Conservation (phyloP, 192 early-diverging fungal species). For the Podila epigama region DNA sequence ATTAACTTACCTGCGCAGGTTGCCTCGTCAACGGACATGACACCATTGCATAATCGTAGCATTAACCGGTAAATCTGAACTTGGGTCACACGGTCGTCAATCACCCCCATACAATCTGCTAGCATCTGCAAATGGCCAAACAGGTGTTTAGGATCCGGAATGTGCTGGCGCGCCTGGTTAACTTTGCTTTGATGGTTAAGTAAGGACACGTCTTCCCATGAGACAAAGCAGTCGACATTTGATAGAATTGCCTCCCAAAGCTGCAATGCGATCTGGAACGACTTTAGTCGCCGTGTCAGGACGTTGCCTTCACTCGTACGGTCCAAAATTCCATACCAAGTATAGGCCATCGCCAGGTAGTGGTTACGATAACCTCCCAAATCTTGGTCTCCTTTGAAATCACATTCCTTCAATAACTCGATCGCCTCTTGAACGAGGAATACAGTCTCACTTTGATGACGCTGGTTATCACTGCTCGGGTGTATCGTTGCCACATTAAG, state of each 20-base stretch:
- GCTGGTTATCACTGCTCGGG: neutral
- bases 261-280: slow-evolving; percentile 61
- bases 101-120: slow-evolving; percentile 66
- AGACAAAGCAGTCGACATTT: slow-evolving; percentile 49
- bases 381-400: slow-evolving; percentile 45
- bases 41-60: slow-evolving; percentile 62
- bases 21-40: slow-evolving; percentile 29
- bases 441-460: slow-evolving; percentile 13
- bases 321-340: slow-evolving; percentile 61
- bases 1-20: slow-evolving; percentile 38
- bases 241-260: slow-evolving; percentile 66
- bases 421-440: slow-evolving; percentile 38
- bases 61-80: slow-evolving; percentile 64
- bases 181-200: slow-evolving; percentile 10
- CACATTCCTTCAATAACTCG: slow-evolving; percentile 41
- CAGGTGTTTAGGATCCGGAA: slow-evolving; percentile 59
- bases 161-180: slow-evolving; percentile 32
- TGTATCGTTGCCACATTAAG: slow-evolving; percentile 29
- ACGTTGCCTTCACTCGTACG: slow-evolving; percentile 39
- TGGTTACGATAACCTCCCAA: slow-evolving; percentile 56
- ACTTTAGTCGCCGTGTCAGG: slow-evolving; percentile 29
- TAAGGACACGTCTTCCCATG: slow-evolving; percentile 7
- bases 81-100: slow-evolving; percentile 60
- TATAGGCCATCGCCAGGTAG: slow-evolving; percentile 67
- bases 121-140: slow-evolving; percentile 64